Evolutionary conservation across 2,329 filamentous ascomycete genomes (phyloP).

Genomic region (Scedosporium boydii): DNA sequence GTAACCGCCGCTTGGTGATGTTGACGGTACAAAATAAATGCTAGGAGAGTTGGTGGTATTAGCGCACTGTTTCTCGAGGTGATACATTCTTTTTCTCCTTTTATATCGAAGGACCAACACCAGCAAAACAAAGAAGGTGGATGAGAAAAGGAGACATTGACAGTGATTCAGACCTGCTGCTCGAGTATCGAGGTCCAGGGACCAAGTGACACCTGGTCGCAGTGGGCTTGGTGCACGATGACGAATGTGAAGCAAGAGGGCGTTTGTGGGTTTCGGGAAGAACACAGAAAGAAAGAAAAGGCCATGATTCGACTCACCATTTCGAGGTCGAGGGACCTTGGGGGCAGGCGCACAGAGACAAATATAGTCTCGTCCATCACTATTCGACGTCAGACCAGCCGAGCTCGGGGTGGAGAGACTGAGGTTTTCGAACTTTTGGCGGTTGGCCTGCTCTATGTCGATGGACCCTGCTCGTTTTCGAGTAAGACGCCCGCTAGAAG

Average conservation of each 20-base stretch:
- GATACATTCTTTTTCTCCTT: too few relatives aligned
- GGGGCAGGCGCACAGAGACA: conserved; percentile 48
- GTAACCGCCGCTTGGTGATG: conserved; percentile 80
- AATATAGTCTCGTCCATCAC: conserved; percentile 28
- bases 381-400: conserved; percentile 8
- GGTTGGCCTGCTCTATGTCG: conserved; percentile 33
- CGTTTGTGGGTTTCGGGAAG: not conserved
- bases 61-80: not conserved
- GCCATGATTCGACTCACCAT: conserved; percentile 35
- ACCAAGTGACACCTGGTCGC: too few relatives aligned
- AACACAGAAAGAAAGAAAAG: conserved; percentile 6
- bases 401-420: conserved; percentile 24
- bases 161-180: not conserved
- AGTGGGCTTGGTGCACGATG: too few relatives aligned
- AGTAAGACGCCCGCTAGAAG: not conserved
- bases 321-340: conserved; percentile 49
- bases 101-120: too few relatives aligned
- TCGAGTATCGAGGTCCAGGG: too few relatives aligned
- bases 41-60: conserved; percentile 33
- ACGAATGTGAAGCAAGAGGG: too few relatives aligned
- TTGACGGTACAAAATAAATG: conserved; percentile 95
- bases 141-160: not conserved
- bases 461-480: conserved; percentile 37
- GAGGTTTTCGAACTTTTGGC: conserved; percentile 22
- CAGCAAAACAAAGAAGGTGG: not conserved